Conservation (phyloP, 768 basidiomycete genomes). For the Mycena crocata region DNA sequence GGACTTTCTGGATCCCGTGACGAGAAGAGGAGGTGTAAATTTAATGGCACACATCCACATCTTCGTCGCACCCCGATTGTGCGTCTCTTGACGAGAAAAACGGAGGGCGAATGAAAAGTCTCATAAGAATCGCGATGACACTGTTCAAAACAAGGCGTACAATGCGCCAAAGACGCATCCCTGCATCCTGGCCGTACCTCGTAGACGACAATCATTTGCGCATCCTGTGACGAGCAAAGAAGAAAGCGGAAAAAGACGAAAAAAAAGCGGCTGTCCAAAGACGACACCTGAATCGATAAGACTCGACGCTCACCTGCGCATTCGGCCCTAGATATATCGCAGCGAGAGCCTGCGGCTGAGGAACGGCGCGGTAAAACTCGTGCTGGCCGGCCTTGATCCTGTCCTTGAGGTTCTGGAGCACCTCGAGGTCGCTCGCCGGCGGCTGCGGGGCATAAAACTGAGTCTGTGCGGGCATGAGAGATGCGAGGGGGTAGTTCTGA, state of each 20-base stretch:
- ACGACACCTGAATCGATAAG: not conserved
- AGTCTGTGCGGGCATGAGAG: constrained; percentile 14
- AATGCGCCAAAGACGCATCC: too few species aligned
- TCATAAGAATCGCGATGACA: too few species aligned
- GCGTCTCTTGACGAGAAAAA: too few species aligned
- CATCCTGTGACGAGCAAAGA: too few species aligned
- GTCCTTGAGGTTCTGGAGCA: constrained; percentile 79
- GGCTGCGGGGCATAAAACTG: not conserved
- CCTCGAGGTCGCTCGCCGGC: constrained; percentile 65
- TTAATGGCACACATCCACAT: too few species aligned
- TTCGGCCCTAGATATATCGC: constrained; percentile 72
- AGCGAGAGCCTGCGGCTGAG: constrained; percentile 73
- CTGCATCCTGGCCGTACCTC: too few species aligned
- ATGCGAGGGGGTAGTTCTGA: constrained; percentile 30
- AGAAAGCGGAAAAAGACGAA: not conserved
- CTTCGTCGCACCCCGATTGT: too few species aligned
- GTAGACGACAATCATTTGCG: too few species aligned
- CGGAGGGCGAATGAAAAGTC: too few species aligned
- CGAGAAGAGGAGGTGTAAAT: too few species aligned
- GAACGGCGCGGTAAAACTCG: constrained; percentile 73
- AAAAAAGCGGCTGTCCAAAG: not conserved
- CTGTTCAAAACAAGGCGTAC: too few species aligned
- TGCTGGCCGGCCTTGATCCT: constrained; percentile 80
- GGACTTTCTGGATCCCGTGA: too few species aligned
- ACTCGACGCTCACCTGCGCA: constrained; percentile 29